Evolutionary conservation across 1,284 basidiomycete species (phyloP).

Genomic region (Rhodotorula sp.): DNA sequence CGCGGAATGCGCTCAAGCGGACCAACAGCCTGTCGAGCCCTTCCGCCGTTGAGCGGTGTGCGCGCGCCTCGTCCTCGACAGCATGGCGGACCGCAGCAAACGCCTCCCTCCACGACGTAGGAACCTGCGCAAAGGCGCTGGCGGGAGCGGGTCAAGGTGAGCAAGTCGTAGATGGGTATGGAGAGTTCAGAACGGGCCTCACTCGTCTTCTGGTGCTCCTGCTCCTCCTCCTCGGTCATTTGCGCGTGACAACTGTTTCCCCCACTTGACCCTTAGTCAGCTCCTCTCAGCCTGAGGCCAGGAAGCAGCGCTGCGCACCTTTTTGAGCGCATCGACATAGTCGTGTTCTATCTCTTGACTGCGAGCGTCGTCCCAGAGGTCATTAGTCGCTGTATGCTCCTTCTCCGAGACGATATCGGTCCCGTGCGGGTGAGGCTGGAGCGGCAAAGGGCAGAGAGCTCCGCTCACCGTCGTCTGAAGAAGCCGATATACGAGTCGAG

Average conservation of each 20-base stretch:
- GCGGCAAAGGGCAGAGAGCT: not conserved
- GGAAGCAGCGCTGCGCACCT: slow-evolving; percentile 14
- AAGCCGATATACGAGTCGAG: slow-evolving; percentile 30
- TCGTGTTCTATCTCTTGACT: slow-evolving; percentile 36
- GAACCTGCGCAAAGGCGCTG: slow-evolving; percentile 11
- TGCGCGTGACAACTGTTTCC: not conserved
- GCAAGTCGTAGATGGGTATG: no score
- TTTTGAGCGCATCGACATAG: slow-evolving; percentile 29
- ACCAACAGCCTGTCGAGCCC: slow-evolving; percentile 13
- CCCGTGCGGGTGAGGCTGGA: not conserved
- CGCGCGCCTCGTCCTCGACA: slow-evolving; percentile 25
- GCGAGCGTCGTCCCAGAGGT: not conserved
- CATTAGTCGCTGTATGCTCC: not conserved
- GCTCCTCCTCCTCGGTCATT: not conserved
- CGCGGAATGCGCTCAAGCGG: slow-evolving; percentile 19
- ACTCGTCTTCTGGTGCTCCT: slow-evolving; percentile 7
- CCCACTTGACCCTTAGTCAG: not conserved
- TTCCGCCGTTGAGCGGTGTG: slow-evolving; percentile 18
- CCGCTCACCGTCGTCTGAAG: slow-evolving; percentile 22
- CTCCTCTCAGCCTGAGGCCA: not conserved
- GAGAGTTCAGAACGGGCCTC: rapidly evolving
- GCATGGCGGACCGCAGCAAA: slow-evolving; percentile 8
- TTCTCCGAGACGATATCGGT: no score
- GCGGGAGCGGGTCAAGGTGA: no score
- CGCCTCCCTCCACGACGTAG: slow-evolving; percentile 26